Conservation (phyloP, 2,329 filamentous ascomycete species). For the Fusarium papillatum region DNA sequence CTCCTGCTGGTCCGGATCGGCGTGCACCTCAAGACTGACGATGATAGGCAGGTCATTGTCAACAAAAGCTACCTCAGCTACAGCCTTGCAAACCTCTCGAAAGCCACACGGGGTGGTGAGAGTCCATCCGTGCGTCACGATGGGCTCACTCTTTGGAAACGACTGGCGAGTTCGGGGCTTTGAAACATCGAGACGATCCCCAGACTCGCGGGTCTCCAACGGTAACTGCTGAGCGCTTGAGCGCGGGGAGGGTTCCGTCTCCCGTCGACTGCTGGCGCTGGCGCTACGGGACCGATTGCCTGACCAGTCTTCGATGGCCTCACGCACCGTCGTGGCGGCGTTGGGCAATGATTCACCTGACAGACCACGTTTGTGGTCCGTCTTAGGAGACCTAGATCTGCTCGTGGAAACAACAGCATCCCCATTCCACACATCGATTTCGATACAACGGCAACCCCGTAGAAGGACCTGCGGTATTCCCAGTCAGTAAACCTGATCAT, state of each 20-base stretch:
- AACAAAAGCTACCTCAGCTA: slow-evolving; percentile 84
- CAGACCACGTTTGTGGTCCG: slow-evolving; percentile 60
- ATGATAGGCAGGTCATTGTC: slow-evolving; percentile 86
- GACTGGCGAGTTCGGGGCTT: slow-evolving; percentile 39
- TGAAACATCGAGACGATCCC: slow-evolving; percentile 50
- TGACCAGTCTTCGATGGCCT: slow-evolving; percentile 50
- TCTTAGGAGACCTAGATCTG: slow-evolving; percentile 54
- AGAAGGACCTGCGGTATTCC: slow-evolving; percentile 70
- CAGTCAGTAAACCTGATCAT: background rate
- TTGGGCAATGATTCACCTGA: slow-evolving; percentile 63
- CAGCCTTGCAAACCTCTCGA: slow-evolving; percentile 85
- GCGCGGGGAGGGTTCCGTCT: slow-evolving; percentile 47
- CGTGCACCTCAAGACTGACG: slow-evolving; percentile 93
- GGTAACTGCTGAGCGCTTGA: slow-evolving; percentile 45
- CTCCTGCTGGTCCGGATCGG: slow-evolving; percentile 85
- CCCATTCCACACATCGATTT: slow-evolving; percentile 96
- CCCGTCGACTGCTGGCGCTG: slow-evolving; percentile 53
- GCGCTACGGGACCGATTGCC: slow-evolving; percentile 54
- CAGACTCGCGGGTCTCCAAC: slow-evolving; percentile 49
- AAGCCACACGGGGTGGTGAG: slow-evolving; percentile 90
- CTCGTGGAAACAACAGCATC: slow-evolving; percentile 55
- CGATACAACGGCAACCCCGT: slow-evolving; percentile 88
- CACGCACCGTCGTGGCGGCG: slow-evolving; percentile 56
- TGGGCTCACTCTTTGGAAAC: slow-evolving; percentile 72
- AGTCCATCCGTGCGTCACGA: slow-evolving; percentile 87